Evolutionary conservation across 1,284 basidiomycete species (phyloP).

Genomic region (Cutaneotrichosporon sp.): DNA sequence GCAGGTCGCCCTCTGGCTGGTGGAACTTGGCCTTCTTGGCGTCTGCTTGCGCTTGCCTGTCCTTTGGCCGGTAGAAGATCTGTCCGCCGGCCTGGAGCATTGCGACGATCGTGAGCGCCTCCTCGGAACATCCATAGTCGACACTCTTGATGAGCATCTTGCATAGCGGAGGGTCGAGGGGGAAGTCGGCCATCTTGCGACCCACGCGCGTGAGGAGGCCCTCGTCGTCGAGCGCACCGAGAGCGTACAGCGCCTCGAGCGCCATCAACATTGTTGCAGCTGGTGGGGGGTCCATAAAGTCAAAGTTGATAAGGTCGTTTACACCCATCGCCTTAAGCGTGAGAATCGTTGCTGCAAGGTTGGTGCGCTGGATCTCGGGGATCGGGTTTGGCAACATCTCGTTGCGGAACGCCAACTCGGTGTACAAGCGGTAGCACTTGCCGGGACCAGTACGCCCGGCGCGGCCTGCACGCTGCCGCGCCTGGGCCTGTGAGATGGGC

Average conservation of each 20-base stretch:
- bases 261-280: slow-evolving; percentile 89
- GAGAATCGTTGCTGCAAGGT: slow-evolving; percentile 86
- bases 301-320: slow-evolving; percentile 95
- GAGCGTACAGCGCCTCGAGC: slow-evolving; percentile 86
- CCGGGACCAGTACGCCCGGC: slow-evolving; percentile 97
- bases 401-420: slow-evolving; percentile 95
- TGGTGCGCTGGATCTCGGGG: slow-evolving; percentile 95
- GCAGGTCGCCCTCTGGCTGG: slow-evolving; percentile 87
- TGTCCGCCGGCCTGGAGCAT: slow-evolving; percentile 92
- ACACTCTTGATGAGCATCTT: slow-evolving; percentile 99
- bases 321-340: slow-evolving; percentile 98
- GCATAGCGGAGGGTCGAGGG: slow-evolving; percentile 91
- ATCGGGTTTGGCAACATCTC: slow-evolving; percentile 99
- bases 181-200: slow-evolving; percentile 99
- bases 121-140: slow-evolving; percentile 93
- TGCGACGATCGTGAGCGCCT: slow-evolving; percentile 93
- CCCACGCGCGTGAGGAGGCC: slow-evolving; percentile 90
- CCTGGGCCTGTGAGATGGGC: slow-evolving; percentile 97
- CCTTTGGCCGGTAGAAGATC: slow-evolving; percentile 96
- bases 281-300: slow-evolving; percentile 99
- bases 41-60: slow-evolving; percentile 93
- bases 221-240: slow-evolving; percentile 95
- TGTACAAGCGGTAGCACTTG: slow-evolving; percentile 97
- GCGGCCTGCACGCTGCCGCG: slow-evolving; percentile 89
- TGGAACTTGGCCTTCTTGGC: slow-evolving; percentile 58